phyloP scores from a whole-genome alignment of 2,329 filamentous ascomycete species.

The Colletotrichum sojae region DNA sequence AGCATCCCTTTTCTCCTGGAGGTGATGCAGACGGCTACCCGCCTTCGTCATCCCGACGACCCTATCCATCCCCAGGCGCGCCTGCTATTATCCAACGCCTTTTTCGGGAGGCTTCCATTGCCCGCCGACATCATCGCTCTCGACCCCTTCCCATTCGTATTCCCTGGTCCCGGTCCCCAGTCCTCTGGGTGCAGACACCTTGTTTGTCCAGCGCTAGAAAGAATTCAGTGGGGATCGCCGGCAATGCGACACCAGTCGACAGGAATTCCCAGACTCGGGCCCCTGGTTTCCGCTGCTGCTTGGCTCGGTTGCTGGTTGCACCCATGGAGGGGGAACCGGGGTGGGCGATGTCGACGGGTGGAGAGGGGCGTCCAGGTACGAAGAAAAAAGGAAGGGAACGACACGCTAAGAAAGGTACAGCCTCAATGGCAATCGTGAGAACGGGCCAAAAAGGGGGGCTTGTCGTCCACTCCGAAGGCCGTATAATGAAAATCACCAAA shows the following conservation, averaged over 20 bases:
- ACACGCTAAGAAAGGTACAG: slow-evolving; percentile 39
- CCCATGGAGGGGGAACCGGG: slow-evolving; percentile 27
- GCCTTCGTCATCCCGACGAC: slow-evolving; percentile 29
- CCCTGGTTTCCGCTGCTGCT: slow-evolving; percentile 38
- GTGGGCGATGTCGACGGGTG: slow-evolving; percentile 13
- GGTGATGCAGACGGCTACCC: slow-evolving; percentile 30
- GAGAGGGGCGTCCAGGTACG: slow-evolving; percentile 35
- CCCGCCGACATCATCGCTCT: slow-evolving; percentile 39
- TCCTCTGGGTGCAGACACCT: slow-evolving; percentile 33
- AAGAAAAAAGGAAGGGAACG: slow-evolving; percentile 31
- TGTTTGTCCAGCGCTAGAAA: slow-evolving; percentile 40
- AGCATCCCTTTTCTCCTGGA: slow-evolving; percentile 17
- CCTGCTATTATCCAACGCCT: slow-evolving; percentile 3
- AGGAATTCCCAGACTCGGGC: slow-evolving; percentile 30
- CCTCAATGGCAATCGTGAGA: slow-evolving; percentile 39
- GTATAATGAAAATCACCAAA: slow-evolving; percentile 31
- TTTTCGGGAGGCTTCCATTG: slow-evolving; percentile 30
- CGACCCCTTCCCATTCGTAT: slow-evolving; percentile 39
- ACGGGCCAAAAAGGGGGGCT: slow-evolving; percentile 38
- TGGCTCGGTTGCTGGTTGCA: slow-evolving; percentile 39
- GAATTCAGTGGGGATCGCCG: slow-evolving; percentile 39
- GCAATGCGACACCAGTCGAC: slow-evolving; percentile 37
- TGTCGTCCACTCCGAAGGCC: slow-evolving; percentile 32
- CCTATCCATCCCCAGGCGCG: background rate
- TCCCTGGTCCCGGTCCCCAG: slow-evolving; percentile 36